phyloP scores from a whole-genome alignment of 371 early-diverging fungal species.

The Apophysomyces ossiformis region DNA sequence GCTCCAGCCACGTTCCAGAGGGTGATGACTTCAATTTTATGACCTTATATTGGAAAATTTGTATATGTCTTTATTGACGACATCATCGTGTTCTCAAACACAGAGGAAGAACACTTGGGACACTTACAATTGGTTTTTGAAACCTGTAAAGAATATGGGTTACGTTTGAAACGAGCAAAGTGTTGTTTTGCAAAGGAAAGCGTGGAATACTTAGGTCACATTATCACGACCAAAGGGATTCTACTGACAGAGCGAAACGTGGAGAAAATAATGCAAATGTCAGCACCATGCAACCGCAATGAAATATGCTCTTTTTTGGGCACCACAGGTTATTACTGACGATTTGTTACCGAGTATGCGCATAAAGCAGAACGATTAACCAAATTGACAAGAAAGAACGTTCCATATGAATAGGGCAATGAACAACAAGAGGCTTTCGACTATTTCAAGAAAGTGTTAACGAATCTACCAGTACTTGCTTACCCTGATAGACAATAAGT shows the following conservation, averaged over 20 bases:
- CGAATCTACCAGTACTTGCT: slow-evolving; percentile 11
- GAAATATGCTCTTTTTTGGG: slow-evolving; percentile 36
- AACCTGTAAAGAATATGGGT: slow-evolving; percentile 23
- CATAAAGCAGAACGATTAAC: slow-evolving; percentile 19
- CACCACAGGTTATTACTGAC: slow-evolving; percentile 31
- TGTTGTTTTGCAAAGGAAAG: slow-evolving; percentile 8
- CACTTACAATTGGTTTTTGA: slow-evolving; percentile 43
- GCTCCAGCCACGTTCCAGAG: background rate
- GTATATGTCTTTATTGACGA: slow-evolving; percentile 53
- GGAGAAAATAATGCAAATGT: slow-evolving; percentile 10
- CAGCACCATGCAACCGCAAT: slow-evolving; percentile 14
- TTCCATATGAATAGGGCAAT: slow-evolving; percentile 14
- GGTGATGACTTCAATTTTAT: too few species aligned
- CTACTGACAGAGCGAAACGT: background rate
- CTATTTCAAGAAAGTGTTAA: slow-evolving; percentile 7
- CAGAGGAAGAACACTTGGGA: slow-evolving; percentile 38
- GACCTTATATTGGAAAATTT: slow-evolving; percentile 18
- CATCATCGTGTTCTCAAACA: slow-evolving; percentile 44
- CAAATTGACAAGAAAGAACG: slow-evolving; percentile 20
- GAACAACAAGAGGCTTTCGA: slow-evolving; percentile 26
- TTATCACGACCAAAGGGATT: slow-evolving; percentile 33
- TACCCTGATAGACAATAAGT: slow-evolving; percentile 15
- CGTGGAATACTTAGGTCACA: slow-evolving; percentile 39
- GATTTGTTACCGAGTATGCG: slow-evolving; percentile 34
- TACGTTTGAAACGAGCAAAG: slow-evolving; percentile 39